Percentiles rank a stretch among this genome's conserved stretches.
These are phyloP conservation scores for Posidonia oceanica DNA, from an alignment of 116 monocot species.

Conservation along the genomic window DNA sequence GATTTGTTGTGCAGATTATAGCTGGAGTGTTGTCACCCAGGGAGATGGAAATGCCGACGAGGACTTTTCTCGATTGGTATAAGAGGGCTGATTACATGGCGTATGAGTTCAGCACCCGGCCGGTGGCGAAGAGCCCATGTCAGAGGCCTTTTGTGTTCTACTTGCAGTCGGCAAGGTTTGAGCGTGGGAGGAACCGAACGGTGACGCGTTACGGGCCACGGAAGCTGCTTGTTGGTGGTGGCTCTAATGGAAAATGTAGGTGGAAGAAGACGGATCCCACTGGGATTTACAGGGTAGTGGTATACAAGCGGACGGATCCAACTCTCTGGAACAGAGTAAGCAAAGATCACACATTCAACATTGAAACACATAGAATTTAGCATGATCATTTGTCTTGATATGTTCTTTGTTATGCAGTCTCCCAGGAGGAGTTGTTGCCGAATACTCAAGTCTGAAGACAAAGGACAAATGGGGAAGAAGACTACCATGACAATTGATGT, in stretches of 20 bases:
- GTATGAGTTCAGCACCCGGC: constrained; percentile 79
- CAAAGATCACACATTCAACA: not conserved
- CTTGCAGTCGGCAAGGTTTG: constrained; percentile 8
- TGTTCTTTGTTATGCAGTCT: constrained; percentile 26
- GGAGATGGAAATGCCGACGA: constrained; percentile 81
- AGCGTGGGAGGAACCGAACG: not conserved
- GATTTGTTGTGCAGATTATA: constrained; percentile 61
- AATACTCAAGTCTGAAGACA: constrained; percentile 12
- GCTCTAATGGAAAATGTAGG: constrained; percentile 26
- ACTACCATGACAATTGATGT: constrained; percentile 55
- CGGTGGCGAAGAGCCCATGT: constrained; percentile 65
- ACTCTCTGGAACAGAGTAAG: constrained; percentile 65
- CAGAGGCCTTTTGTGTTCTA: constrained; percentile 66
- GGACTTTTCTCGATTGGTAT: constrained; percentile 90
- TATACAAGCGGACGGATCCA: constrained; percentile 74
- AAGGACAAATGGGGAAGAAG: constrained; percentile 10
- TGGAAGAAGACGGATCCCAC: constrained; percentile 53
- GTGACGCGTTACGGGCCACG: constrained; percentile 22
- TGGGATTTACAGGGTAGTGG: constrained; percentile 32
- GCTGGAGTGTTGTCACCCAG: constrained; percentile 65
- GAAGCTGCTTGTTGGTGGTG: constrained; percentile 8
- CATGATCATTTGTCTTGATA: too few relatives aligned
- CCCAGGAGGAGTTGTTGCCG: constrained; percentile 95
- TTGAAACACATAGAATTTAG: too few relatives aligned
- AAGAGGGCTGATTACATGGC: constrained; percentile 63